Evolutionary conservation across 352 stramenopile species (phyloP).

Genomic region (Globisporangium abappressorium): DNA sequence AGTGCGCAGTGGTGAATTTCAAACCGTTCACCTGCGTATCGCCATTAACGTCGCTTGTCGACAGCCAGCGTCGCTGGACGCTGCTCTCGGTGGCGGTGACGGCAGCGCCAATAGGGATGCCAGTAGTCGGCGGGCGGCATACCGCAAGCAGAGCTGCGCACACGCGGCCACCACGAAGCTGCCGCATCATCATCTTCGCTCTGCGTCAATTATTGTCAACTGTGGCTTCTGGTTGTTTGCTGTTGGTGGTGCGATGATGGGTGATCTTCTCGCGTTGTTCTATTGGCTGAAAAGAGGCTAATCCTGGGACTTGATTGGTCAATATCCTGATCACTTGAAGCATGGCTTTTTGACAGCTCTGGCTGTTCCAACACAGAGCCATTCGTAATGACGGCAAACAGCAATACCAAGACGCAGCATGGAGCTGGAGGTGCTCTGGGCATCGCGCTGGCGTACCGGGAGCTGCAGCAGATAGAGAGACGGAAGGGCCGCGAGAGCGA

Average conservation of each 20-base stretch:
- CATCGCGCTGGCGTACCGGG: background rate
- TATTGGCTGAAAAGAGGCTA: background rate
- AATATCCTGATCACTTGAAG: background rate
- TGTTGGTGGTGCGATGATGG: background rate
- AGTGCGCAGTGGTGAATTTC: background rate
- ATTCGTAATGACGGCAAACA: background rate
- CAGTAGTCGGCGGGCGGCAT: background rate
- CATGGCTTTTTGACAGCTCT: background rate
- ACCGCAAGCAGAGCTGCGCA: background rate
- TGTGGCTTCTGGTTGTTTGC: background rate
- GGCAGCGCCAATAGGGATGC: background rate
- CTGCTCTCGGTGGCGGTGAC: background rate
- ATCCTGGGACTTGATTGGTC: background rate
- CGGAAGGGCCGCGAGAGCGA: background rate
- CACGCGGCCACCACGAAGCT: background rate
- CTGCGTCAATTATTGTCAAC: conserved; percentile 2
- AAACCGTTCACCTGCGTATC: background rate
- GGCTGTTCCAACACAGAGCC: background rate
- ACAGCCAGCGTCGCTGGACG: background rate
- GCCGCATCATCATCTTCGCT: conserved; percentile 3
- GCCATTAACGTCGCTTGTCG: background rate
- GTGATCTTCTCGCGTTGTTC: background rate
- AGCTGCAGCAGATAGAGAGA: background rate
- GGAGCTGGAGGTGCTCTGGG: background rate
- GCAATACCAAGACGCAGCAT: background rate